Base-by-base conservation (phyloP, 78 protist genomes). In the Dictyostelium brefeldianum region DNA sequence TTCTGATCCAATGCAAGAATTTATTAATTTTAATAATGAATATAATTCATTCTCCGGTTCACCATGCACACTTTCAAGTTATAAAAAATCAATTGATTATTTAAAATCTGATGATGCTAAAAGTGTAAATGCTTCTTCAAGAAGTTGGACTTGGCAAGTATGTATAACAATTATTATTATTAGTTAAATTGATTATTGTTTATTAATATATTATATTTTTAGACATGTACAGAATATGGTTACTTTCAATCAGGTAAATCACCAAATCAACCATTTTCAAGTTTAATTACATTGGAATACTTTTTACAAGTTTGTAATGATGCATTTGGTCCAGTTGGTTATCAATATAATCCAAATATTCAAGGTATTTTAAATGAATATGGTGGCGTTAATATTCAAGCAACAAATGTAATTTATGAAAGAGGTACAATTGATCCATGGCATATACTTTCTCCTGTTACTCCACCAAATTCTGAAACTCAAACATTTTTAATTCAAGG, bases 381-480 rank as follows among this genome's bases (percentile, higher is more conserved):
- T 65, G 97, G 97, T 65, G 94, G 83, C 18, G 10, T 9, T 12
- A 47, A 51, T 31, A 84, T 80, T 20, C 89, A 74, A 64, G 83
- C 89, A 11, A 54, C 90, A 15, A 62, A 91, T 25, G 73, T 84
- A 2, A 36, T 95, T n/a, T 89, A 56, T 54, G 80, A 70, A 31
- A 93, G 90, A 47, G 97, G 97, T 25, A 67, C 82, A n/a, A 81
- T 91, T 59, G 96, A 93, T 51, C 94, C 94, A 56, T 93, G 96
- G 96, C 51, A 36, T 3, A 31, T 73, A 22, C 81, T 93, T 17
- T 50, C 79, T 5, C 77, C 87, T 50, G 47, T 29, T 5, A 15
- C 65, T 9, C 56, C 59, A 20, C 50, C 92, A 6, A 41, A 50
- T 7, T 46, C 31, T 53, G 18, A 77, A 20, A 11, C 31, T 22